Conservation (phyloP, 345 rosid genomes). For the Salix viminalis region DNA sequence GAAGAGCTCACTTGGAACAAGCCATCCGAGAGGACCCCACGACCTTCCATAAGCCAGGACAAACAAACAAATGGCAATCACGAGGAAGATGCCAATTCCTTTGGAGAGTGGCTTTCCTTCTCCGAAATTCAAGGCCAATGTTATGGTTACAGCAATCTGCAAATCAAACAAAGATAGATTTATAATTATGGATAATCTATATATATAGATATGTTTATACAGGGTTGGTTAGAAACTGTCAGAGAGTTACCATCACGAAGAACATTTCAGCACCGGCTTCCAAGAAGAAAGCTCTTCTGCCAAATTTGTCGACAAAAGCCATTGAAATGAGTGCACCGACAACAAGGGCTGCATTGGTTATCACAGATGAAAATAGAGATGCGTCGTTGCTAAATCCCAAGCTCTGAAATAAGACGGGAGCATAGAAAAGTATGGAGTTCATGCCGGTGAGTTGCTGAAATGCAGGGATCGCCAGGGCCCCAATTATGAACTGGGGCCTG, state of each 20-base stretch:
- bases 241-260: conserved; percentile 20
- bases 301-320: conserved; percentile 30
- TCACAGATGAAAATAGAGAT: conserved; percentile 34
- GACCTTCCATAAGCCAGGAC: conserved; percentile 17
- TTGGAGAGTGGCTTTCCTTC: conserved; percentile 8
- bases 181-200: no score
- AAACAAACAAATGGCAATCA: conserved; percentile 8
- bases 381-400: conserved; percentile 42
- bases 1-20: conserved; percentile 19
- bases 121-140: conserved; percentile 17
- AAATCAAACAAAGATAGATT: not conserved
- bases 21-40: conserved; percentile 19
- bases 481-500: conserved; percentile 25
- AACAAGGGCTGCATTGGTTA: conserved; percentile 34
- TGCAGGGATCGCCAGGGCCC: conserved; percentile 36
- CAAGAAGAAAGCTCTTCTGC: conserved; percentile 41
- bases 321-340: conserved; percentile 30
- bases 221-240: not conserved
- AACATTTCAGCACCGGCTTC: conserved; percentile 46
- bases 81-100: conserved; percentile 11
- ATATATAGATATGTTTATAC: no score
- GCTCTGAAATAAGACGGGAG: conserved; percentile 48
- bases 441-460: conserved; percentile 50
- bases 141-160: conserved; percentile 12
- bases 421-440: conserved; percentile 46